A percentile compares a stretch with the other conserved stretches of the same genome.
Conservation (phyloP, 768 basidiomycete species). For the Termitomyces sp. region DNA sequence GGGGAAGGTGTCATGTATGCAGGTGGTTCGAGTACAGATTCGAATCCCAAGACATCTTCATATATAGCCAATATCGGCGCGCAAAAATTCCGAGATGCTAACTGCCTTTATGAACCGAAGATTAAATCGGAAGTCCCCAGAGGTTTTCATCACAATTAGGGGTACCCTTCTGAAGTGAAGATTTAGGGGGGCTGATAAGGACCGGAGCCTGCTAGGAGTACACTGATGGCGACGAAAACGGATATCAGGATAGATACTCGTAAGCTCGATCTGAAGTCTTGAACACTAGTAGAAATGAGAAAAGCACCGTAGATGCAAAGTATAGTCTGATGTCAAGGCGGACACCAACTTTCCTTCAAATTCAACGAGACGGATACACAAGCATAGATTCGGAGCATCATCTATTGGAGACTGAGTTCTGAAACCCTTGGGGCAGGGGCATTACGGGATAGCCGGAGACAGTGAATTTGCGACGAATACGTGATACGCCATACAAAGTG, state of each 20-base stretch:
- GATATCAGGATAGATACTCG: not conserved
- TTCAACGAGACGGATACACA: not conserved
- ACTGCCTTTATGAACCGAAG: not conserved
- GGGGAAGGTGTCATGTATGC: constrained; percentile 4
- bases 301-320: not conserved
- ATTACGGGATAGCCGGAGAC: not conserved
- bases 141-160: not conserved
- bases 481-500: not conserved
- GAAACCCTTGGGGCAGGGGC: not conserved
- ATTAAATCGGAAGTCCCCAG: not conserved
- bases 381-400: not conserved
- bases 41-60: no score
- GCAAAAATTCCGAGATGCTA: not conserved
- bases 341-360: not conserved
- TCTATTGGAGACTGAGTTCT: not conserved
- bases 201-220: not conserved
- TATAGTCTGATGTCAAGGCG: not conserved
- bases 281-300: not conserved
- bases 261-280: not conserved
- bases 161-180: not conserved
- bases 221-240: not conserved
- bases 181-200: no score
- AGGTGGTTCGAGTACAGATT: not conserved
- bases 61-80: not conserved
- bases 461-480: not conserved